These are phyloP conservation scores for Endocarpon pusillum DNA, from an alignment of 495 filamentous ascomycete species.

Conservation along the genomic window DNA sequence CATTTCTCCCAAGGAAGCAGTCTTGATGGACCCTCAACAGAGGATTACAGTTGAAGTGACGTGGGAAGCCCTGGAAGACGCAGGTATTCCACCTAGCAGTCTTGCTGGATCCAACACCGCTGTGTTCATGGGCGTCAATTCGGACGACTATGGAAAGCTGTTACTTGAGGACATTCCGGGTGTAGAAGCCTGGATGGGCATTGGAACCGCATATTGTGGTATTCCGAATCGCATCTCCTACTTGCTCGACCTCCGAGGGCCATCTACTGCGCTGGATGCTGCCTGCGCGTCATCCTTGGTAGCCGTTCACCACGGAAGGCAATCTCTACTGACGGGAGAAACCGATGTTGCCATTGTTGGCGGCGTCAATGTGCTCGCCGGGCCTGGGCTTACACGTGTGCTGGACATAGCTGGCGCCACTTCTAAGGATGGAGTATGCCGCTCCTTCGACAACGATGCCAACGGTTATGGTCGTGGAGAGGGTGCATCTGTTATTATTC, in stretches of 20 bases:
- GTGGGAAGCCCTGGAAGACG: slow-evolving; percentile 12
- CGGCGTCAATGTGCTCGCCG: slow-evolving; percentile 8
- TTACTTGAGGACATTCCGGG: slow-evolving; percentile 18
- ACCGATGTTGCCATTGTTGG: slow-evolving; percentile 9
- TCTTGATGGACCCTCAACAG: slow-evolving; percentile 14
- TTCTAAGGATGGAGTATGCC: slow-evolving; percentile 19
- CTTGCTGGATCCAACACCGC: slow-evolving; percentile 14
- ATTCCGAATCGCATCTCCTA: slow-evolving; percentile 20
- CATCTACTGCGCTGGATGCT: slow-evolving; percentile 16
- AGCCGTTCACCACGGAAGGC: slow-evolving; percentile 11
- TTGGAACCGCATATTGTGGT: slow-evolving; percentile 14
- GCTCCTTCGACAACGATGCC: slow-evolving; percentile 24
- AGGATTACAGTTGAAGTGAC: slow-evolving; percentile 7
- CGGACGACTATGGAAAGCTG: slow-evolving; percentile 20
- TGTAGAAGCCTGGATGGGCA: slow-evolving; percentile 19
- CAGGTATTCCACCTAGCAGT: slow-evolving; percentile 11
- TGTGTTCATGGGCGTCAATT: slow-evolving; percentile 16
- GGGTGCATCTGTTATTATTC: slow-evolving; percentile 16
- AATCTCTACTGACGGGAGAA: slow-evolving; percentile 13
- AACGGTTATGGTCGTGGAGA: slow-evolving; percentile 20
- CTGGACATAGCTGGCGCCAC: slow-evolving; percentile 18
- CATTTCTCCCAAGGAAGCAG: slow-evolving; percentile 12
- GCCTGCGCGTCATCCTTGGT: slow-evolving; percentile 18
- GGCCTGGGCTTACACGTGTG: slow-evolving; percentile 10
- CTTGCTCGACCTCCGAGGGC: slow-evolving; percentile 15